phyloP scores from a whole-genome alignment of 257 asterid genomes.

The Solanum chilense region DNA sequence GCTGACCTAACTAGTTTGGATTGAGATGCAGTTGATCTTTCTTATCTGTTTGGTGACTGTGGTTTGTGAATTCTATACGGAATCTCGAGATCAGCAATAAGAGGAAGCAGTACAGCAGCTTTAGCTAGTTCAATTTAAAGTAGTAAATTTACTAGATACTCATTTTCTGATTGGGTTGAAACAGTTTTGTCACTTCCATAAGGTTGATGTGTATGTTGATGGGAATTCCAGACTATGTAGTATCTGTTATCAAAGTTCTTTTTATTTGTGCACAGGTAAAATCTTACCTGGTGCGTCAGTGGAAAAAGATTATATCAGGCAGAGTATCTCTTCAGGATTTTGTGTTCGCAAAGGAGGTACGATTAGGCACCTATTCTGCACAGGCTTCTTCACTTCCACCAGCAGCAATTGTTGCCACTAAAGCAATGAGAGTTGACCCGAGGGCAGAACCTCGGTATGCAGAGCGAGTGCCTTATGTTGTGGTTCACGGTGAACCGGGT shows the following conservation, averaged over 20 bases:
- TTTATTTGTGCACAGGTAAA: slow-evolving; percentile 43
- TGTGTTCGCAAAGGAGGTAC: slow-evolving; percentile 93
- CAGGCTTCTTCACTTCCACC: slow-evolving; percentile 73
- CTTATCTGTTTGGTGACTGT: background rate
- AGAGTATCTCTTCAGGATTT: slow-evolving; percentile 83
- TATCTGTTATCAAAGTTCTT: background rate
- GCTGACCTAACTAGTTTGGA: background rate
- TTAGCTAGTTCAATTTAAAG: background rate
- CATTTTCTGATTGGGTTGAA: background rate
- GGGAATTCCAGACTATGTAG: background rate
- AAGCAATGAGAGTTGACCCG: slow-evolving; percentile 73
- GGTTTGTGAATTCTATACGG: background rate
- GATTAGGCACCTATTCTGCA: slow-evolving; percentile 79
- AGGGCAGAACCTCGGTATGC: slow-evolving; percentile 96
- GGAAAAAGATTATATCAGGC: slow-evolving; percentile 78
- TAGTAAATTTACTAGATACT: background rate
- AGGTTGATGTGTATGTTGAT: background rate
- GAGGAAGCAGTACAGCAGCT: background rate
- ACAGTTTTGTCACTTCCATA: background rate
- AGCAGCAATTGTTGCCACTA: slow-evolving; percentile 91
- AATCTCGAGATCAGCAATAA: background rate
- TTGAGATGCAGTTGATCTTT: background rate
- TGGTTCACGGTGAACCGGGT: slow-evolving; percentile 94
- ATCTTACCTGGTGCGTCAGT: slow-evolving; percentile 67
- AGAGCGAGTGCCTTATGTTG: slow-evolving; percentile 87